These are phyloP conservation scores for Hypoxylon fuscum DNA, from an alignment of 495 filamentous ascomycete species.

Conservation along the genomic window DNA sequence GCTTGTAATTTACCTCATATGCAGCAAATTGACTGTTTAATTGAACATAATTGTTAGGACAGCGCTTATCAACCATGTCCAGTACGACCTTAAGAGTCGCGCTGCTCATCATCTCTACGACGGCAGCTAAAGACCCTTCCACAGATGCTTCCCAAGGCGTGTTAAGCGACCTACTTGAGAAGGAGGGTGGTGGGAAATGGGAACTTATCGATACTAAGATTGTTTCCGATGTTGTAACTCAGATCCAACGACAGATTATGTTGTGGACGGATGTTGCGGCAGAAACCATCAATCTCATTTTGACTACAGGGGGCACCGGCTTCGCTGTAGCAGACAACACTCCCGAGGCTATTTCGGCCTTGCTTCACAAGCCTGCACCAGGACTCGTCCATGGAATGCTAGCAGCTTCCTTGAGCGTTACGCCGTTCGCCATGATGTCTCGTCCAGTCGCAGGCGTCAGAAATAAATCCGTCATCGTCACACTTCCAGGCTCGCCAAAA, in stretches of 20 bases:
- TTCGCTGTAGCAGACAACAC: slow-evolving; percentile 91
- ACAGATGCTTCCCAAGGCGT: slow-evolving; percentile 74
- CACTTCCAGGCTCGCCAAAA: slow-evolving; percentile 93
- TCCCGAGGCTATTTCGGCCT: slow-evolving; percentile 84
- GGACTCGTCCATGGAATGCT: slow-evolving; percentile 97
- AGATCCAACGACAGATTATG: slow-evolving; percentile 77
- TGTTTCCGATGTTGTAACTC: slow-evolving; percentile 77
- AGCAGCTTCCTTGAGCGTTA: slow-evolving; percentile 81
- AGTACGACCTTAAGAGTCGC: slow-evolving; percentile 64
- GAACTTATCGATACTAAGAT: slow-evolving; percentile 72
- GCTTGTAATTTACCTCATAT: too few relatives aligned
- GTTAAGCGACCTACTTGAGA: slow-evolving; percentile 72
- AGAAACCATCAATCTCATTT: slow-evolving; percentile 72
- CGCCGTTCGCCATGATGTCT: slow-evolving; percentile 98
- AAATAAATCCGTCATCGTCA: slow-evolving; percentile 84
- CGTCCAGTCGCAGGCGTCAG: slow-evolving; percentile 91
- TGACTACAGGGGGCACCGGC: slow-evolving; percentile 92
- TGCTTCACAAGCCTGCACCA: slow-evolving; percentile 87
- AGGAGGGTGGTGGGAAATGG: slow-evolving; percentile 73
- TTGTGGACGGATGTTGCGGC: slow-evolving; percentile 72
- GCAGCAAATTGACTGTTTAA: too few relatives aligned
- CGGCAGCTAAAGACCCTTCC: slow-evolving; percentile 82
- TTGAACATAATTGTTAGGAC: too few relatives aligned
- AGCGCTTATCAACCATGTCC: slow-evolving; percentile 47
- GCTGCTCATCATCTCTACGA: slow-evolving; percentile 91